A percentile compares a stretch with the other conserved stretches of the same genome.
phyloP scores from a whole-genome alignment of 2,329 filamentous ascomycete species.

The Nemania diffusa region DNA sequence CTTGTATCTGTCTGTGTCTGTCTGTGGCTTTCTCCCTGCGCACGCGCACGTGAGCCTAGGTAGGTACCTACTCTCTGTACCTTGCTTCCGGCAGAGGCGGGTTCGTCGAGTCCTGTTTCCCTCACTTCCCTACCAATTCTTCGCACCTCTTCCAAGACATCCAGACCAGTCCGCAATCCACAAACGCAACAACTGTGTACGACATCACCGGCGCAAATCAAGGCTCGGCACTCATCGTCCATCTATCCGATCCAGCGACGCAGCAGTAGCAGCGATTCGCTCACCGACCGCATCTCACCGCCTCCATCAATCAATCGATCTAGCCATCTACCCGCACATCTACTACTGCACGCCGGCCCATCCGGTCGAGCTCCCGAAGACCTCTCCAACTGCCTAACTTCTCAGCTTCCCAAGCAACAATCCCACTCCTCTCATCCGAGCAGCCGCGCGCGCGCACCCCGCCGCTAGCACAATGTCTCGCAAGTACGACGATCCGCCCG shows the following conservation, averaged over 20 bases:
- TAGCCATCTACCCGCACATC: not conserved
- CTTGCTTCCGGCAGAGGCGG: conserved; percentile 10
- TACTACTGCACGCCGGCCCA: not conserved
- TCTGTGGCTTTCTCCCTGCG: too few species aligned
- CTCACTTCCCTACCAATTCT: not conserved
- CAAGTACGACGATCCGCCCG: conserved; percentile 62
- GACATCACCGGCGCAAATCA: not conserved
- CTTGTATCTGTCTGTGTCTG: too few species aligned
- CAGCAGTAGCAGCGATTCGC: too few species aligned
- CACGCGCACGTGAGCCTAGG: conserved; percentile 20
- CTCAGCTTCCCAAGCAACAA: not conserved
- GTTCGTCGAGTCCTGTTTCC: not conserved
- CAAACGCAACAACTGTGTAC: not conserved
- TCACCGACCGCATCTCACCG: not conserved
- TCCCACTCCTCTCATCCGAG: not conserved
- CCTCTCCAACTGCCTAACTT: not conserved
- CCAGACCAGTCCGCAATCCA: conserved; percentile 1
- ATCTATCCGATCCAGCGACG: not conserved
- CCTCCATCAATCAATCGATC: not conserved
- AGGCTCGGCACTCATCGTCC: not conserved
- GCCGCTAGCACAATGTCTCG: conserved; percentile 52
- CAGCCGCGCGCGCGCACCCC: too few species aligned
- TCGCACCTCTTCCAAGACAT: not conserved
- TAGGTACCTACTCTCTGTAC: not conserved
- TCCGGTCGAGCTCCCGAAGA: too few species aligned